Conservation (phyloP, 805 yeast species). For the Myxozyma neglecta region DNA sequence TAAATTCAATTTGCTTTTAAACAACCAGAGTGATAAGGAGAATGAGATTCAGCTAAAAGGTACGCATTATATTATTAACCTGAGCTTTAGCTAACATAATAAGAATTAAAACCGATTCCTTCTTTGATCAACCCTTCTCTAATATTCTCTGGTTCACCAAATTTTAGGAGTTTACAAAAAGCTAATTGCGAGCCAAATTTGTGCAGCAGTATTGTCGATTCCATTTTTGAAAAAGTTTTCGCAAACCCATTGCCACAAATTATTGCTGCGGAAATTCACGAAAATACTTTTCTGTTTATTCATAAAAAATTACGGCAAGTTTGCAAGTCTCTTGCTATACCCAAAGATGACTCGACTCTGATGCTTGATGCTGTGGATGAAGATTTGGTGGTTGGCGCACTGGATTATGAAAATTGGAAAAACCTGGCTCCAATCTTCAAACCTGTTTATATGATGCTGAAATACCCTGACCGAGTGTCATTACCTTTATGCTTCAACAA, state of each 20-base stretch:
- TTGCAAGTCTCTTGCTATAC: neutral
- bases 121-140: neutral
- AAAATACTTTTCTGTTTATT: neutral
- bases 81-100: neutral
- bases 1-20: no score
- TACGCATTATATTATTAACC: neutral
- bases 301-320: neutral
- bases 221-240: neutral
- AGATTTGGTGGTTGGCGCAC: neutral
- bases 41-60: neutral
- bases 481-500: neutral
- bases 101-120: neutral
- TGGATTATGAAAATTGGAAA: neutral
- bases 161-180: neutral
- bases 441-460: neutral
- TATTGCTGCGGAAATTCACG: neutral
- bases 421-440: neutral
- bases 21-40: neutral
- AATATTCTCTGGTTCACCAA: neutral
- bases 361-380: neutral
- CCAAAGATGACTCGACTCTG: neutral
- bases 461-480: neutral
- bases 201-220: neutral
- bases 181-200: neutral
- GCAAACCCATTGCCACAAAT: neutral